Conservation (phyloP, 768 basidiomycete species). For the Phaffia tasmanica region DNA sequence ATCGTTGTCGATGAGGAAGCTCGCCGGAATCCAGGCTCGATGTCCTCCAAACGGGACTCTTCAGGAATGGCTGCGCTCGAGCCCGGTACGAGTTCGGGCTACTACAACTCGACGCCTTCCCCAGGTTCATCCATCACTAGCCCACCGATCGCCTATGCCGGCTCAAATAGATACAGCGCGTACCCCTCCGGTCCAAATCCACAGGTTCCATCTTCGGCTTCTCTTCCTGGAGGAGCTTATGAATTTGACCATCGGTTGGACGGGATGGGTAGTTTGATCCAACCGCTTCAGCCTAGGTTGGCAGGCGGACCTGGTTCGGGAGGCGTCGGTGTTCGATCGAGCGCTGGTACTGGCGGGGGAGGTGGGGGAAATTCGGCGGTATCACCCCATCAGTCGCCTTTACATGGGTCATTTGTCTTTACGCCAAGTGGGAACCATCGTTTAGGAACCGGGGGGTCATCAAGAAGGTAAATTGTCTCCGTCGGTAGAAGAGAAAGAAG, state of each 20-base stretch:
- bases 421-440: too few species aligned
- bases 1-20: constrained; percentile 13
- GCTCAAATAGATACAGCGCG: neutral
- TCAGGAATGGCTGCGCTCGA: constrained; percentile 9
- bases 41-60: neutral
- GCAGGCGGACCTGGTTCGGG: too few species aligned
- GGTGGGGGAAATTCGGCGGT: too few species aligned
- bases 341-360: too few species aligned
- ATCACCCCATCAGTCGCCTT: too few species aligned
- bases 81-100: neutral
- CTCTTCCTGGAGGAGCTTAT: constrained; percentile 3
- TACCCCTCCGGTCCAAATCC: neutral
- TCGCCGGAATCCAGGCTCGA: constrained; percentile 1
- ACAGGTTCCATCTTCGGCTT: neutral
- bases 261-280: constrained; percentile 20
- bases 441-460: too few species aligned
- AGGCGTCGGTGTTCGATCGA: too few species aligned
- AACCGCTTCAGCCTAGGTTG: constrained; percentile 17
- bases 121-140: constrained; percentile 7
- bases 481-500: too few species aligned
- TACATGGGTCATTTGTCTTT: too few species aligned
- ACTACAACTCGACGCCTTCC: constrained; percentile 6
- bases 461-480: too few species aligned
- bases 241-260: constrained; percentile 8
- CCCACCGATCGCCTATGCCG: constrained; percentile 20